Percentiles rank a stretch among this genome's conserved stretches.
phyloP scores from a whole-genome alignment of 106 monocot genomes.

The Dendrobium officinale region DNA sequence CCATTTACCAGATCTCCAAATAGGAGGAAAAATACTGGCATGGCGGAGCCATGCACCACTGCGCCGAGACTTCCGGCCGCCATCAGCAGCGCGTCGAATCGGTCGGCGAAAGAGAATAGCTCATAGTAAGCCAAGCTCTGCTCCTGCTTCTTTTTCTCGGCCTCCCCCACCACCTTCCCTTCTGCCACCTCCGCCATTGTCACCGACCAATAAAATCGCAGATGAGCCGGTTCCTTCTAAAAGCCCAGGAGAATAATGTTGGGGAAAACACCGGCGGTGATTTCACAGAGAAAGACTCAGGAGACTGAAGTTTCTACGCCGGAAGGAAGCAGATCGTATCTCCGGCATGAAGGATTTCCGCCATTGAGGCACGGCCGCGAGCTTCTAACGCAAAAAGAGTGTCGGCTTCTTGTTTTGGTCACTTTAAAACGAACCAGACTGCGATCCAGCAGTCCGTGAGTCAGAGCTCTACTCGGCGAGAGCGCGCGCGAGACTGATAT shows the following conservation, averaged over 20 bases:
- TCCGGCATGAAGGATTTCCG: neutral
- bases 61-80: conserved; percentile 76
- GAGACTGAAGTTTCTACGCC: neutral
- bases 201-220: neutral
- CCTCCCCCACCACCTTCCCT: conserved; percentile 14
- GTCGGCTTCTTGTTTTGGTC: neutral
- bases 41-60: conserved; percentile 84
- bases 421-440: neutral
- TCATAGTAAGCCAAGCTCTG: conserved; percentile 63
- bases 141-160: conserved; percentile 63
- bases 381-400: neutral
- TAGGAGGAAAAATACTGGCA: conserved; percentile 97
- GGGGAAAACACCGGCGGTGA: neutral
- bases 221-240: neutral
- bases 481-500: neutral
- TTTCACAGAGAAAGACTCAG: neutral
- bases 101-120: conserved; percentile 90
- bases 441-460: neutral
- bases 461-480: neutral
- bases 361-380: neutral
- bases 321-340: neutral
- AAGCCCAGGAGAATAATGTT: neutral
- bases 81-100: conserved; percentile 67
- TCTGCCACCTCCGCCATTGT: conserved; percentile 17
- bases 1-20: conserved; percentile 95